phyloP scores from a whole-genome alignment of 1,139 yeast genomes.

The Arxiozyma slooffiae region DNA sequence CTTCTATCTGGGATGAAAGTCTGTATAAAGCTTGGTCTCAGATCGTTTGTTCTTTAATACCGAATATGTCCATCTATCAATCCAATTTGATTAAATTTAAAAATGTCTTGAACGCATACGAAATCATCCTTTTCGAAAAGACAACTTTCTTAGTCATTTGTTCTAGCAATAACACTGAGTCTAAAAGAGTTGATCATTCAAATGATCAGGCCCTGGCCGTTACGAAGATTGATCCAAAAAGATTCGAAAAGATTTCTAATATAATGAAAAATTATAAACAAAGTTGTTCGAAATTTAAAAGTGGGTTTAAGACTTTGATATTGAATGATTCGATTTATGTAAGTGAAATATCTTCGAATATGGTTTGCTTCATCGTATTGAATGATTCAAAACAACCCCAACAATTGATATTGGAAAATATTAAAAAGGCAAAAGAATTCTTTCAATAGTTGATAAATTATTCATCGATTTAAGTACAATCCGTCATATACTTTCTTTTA shows the following conservation, averaged over 20 bases:
- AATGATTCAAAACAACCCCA: conserved; percentile 26
- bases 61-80: conserved; percentile 78
- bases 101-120: conserved; percentile 71
- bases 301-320: conserved; percentile 64
- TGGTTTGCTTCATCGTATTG: conserved; percentile 36
- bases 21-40: conserved; percentile 95
- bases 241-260: conserved; percentile 89
- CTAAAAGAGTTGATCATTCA: conserved; percentile 5
- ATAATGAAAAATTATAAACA: conserved; percentile 92
- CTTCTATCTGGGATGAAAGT: conserved; percentile 97
- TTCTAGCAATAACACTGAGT: conserved; percentile 43
- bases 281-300: conserved; percentile 74
- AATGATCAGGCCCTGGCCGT: conserved; percentile 8
- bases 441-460: conserved; percentile 29
- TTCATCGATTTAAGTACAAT: no score
- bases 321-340: conserved; percentile 55
- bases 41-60: conserved; percentile 88
- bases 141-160: conserved; percentile 88
- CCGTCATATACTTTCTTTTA: no score
- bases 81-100: conserved; percentile 67
- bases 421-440: conserved; percentile 31
- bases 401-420: conserved; percentile 32
- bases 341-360: conserved; percentile 36
- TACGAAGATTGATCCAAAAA: conserved; percentile 55
- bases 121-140: conserved; percentile 83